phyloP scores from a whole-genome alignment of 495 filamentous ascomycete genomes.

The Alectoria sarmentosa region DNA sequence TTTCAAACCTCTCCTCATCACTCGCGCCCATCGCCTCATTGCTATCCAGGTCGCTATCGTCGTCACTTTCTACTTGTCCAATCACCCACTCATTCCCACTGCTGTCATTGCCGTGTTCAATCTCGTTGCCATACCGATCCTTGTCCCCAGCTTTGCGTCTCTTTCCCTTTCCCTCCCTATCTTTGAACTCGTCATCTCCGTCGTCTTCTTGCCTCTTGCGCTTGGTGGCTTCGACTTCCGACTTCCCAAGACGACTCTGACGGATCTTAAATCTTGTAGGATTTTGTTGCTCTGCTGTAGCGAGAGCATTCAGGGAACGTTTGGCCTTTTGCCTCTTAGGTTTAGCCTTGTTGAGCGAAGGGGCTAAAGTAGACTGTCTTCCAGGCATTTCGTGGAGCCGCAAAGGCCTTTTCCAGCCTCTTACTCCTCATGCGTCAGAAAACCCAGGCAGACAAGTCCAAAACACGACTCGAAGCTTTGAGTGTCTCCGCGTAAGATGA shows the following conservation, averaged over 20 bases:
- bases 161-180: constrained; percentile 41
- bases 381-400: constrained; percentile 52
- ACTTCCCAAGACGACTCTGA: constrained; percentile 51
- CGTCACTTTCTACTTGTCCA: constrained; percentile 64
- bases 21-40: constrained; percentile 91
- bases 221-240: constrained; percentile 40
- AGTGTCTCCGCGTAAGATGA: not conserved
- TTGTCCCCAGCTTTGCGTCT: constrained; percentile 26
- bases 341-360: constrained; percentile 34
- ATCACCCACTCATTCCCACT: constrained; percentile 86
- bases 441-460: not conserved
- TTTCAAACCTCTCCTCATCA: constrained; percentile 76
- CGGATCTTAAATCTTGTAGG: constrained; percentile 44
- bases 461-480: not conserved
- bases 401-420: not conserved
- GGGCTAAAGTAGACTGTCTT: constrained; percentile 53
- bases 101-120: constrained; percentile 63
- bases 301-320: constrained; percentile 72
- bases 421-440: not conserved
- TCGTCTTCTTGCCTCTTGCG: constrained; percentile 43
- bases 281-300: constrained; percentile 65
- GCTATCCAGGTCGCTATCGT: constrained; percentile 81
- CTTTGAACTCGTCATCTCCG: constrained; percentile 39
- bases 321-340: constrained; percentile 44
- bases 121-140: constrained; percentile 24